Conservation (phyloP, 257 asterid genomes). For the Avicennia marina region DNA sequence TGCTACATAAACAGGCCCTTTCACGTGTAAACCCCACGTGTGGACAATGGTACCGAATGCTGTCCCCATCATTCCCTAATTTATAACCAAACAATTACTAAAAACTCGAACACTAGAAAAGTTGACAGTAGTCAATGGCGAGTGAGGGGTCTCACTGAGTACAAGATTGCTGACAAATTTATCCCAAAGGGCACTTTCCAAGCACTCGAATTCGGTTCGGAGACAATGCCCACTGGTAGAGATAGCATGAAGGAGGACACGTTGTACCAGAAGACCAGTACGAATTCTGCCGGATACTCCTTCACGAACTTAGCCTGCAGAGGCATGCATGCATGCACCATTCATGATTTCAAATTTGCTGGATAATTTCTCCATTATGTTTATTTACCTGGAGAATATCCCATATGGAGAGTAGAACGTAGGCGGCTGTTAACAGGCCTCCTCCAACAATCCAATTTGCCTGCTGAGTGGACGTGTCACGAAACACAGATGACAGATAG, state of each 20-base stretch:
- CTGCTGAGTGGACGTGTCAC: not conserved
- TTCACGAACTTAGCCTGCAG: conserved; percentile 22
- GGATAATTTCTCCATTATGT: too few relatives aligned
- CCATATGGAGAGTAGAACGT: conserved; percentile 19
- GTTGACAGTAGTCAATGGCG: too few relatives aligned
- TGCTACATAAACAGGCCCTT: conserved; percentile 40
- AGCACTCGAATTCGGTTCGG: conserved; percentile 1
- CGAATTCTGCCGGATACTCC: conserved; percentile 20
- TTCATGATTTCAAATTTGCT: not conserved
- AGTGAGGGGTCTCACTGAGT: conserved; percentile 6
- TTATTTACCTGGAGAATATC: conserved; percentile 23
- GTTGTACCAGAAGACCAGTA: conserved; percentile 11
- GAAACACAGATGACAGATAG: not conserved
- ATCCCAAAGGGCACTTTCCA: conserved; percentile 15
- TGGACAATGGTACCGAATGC: conserved; percentile 13
- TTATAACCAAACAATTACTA: not conserved
- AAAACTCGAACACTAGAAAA: not conserved
- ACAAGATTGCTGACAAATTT: conserved; percentile 2
- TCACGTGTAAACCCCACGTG: conserved; percentile 34
- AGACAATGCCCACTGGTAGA: not conserved
- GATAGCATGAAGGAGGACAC: conserved; percentile 11
- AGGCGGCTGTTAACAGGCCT: conserved; percentile 16
- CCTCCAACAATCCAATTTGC: conserved; percentile 31
- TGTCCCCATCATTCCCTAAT: conserved; percentile 18
- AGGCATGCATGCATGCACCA: not conserved